Base-by-base conservation (phyloP, 1,139 yeast species). In the Kluyveromyces sp. region DNA sequence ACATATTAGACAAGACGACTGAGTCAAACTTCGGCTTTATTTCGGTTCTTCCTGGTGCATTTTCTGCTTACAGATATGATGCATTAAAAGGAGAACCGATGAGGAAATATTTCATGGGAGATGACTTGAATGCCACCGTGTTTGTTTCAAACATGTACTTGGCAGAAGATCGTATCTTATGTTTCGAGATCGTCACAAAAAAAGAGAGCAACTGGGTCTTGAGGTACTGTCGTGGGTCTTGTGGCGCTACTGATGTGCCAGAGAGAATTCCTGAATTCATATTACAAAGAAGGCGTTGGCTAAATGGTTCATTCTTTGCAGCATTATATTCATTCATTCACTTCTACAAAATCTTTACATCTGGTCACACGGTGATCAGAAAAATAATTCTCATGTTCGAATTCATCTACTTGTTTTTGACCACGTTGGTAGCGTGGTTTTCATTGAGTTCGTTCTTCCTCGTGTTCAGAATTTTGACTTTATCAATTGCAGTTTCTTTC, bases 201-300 rank as follows among this genome's bases (percentile, higher is more conserved):
- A 74, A 73, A 48, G 72, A 76, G 45, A 82, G 82, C 48, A 81
- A 80, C 48, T 89, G 96, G 96, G 85, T 87, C 34, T 69, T 89
- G 56, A 82, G 81, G 51, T 89, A 87, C 58, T 94, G 89, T 55
- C 84, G 87, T 63, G 83, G 80, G 65, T 94, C 96, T 0, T 82
- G 83, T 46, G 97, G 96, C 19, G 95, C 89, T 55, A 89, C 97
- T 1, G 97, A 89, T 73, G 96, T 89, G 40, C 97, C 97, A 3
- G 94, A 85, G 56, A 72, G 81, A 6, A 74, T 89, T 42, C 77
- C 94, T 1, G 96, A 88, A 62, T 86, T 88, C 55, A 79, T 88
- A 42, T 77, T 92, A 3, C 96, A 88, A 64, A 80, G 96, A 70
- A 77, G 96, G 66, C 80, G 96, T 67, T 88, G 96, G 96, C 74